phyloP scores from a whole-genome alignment of 805 yeast genomes.

The Wickerhamomyces rabaulensis region DNA sequence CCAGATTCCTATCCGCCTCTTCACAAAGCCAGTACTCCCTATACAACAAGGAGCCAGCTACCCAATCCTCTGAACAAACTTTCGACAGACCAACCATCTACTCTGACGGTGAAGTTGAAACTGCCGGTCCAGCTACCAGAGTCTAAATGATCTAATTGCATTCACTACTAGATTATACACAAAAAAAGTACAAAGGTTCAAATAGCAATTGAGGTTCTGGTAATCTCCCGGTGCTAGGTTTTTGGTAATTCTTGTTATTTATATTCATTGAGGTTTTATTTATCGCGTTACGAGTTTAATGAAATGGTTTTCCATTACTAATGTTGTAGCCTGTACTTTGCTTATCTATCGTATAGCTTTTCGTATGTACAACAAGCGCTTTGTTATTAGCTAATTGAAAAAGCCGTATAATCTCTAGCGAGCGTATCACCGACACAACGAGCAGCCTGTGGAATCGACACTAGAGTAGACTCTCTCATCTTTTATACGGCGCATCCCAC shows the following conservation, averaged over 20 bases:
- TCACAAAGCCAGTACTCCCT: conserved; percentile 16
- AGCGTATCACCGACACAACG: no score
- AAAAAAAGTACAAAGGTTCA: background rate
- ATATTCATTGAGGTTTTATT: background rate
- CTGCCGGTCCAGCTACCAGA: conserved; percentile 26
- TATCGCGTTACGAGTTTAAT: background rate
- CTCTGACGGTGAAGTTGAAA: conserved; percentile 27
- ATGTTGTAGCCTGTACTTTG: background rate
- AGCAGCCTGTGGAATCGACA: no score
- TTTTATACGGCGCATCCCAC: no score
- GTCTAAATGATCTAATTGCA: conserved; percentile 6
- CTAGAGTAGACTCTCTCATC: no score
- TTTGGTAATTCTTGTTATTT: background rate
- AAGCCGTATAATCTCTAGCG: no score
- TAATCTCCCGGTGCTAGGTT: background rate
- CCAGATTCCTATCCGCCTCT: conserved; percentile 11
- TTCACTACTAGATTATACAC: background rate
- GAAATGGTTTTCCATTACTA: background rate
- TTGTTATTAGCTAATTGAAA: no score
- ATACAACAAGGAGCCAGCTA: conserved; percentile 19
- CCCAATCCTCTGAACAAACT: conserved; percentile 5
- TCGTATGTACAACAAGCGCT: no score
- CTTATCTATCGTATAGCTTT: background rate
- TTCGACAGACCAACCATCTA: conserved; percentile 23
- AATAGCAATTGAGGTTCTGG: background rate